A percentile compares a stretch with the other conserved stretches of the same genome.
These are phyloP conservation scores for Aspergillus biplanus DNA, from an alignment of 495 filamentous ascomycete species.

Conservation along the genomic window DNA sequence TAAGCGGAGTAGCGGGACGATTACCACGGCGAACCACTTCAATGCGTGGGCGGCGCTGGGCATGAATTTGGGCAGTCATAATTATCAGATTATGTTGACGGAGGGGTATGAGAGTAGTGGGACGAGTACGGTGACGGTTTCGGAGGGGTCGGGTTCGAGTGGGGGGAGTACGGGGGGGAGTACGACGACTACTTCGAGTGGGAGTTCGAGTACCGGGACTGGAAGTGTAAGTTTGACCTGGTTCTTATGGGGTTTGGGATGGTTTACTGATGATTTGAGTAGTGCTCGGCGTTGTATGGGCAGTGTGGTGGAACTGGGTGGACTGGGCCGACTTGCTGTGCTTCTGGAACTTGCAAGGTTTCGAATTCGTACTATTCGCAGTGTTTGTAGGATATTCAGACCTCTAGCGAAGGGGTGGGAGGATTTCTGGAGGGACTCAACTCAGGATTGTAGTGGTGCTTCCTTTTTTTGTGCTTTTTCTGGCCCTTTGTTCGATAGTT, in stretches of 20 bases:
- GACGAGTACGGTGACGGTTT: slow-evolving; percentile 51
- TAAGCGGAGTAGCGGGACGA: slow-evolving; percentile 56
- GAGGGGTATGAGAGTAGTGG: slow-evolving; percentile 62
- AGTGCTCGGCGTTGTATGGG: neutral
- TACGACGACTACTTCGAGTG: neutral
- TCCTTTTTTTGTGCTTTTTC: too few species aligned
- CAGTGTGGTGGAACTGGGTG: neutral
- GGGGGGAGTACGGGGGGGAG: neutral
- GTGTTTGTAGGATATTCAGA: neutral
- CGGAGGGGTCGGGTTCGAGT: neutral
- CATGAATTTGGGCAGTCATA: slow-evolving; percentile 54
- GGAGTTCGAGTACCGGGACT: neutral
- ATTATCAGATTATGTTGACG: slow-evolving; percentile 64
- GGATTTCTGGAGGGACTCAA: too few species aligned
- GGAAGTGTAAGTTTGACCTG: neutral
- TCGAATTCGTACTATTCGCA: neutral
- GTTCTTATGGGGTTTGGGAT: neutral
- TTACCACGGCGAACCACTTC: slow-evolving; percentile 62
- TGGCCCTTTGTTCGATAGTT: too few species aligned
- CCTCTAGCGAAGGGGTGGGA: too few species aligned
- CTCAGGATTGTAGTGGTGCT: too few species aligned
- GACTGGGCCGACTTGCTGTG: neutral
- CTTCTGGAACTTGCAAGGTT: neutral
- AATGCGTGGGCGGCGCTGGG: slow-evolving; percentile 57
- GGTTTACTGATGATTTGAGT: neutral